Evolutionary conservation across 768 basidiomycete species (phyloP).

Genomic region (Nidularia pulvinata): DNA sequence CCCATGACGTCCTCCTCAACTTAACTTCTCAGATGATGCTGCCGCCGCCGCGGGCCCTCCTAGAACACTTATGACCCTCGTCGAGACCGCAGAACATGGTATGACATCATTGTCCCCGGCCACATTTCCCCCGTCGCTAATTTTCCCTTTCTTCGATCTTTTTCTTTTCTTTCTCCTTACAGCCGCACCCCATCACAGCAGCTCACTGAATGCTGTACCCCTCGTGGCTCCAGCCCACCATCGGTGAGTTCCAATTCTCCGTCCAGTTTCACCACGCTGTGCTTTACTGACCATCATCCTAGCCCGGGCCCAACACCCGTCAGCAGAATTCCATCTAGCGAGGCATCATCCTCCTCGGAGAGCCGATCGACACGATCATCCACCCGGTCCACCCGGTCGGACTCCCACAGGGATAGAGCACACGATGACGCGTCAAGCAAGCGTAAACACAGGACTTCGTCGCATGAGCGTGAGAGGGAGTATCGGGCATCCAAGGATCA

Average conservation of each 20-base stretch:
- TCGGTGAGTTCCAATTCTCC: too few relatives aligned
- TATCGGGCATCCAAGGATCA: too few relatives aligned
- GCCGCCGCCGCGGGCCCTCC: background rate
- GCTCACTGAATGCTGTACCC: background rate
- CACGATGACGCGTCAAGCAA: constrained; percentile 4
- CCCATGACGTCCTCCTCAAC: too few relatives aligned
- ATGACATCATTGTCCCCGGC: background rate
- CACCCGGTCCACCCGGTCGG: background rate
- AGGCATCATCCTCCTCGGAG: background rate
- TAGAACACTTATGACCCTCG: constrained; percentile 5
- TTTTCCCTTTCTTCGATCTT: background rate
- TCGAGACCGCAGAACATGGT: constrained; percentile 2
- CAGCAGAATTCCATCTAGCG: background rate
- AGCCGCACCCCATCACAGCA: background rate
- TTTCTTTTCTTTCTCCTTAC: background rate
- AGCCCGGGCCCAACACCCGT: background rate
- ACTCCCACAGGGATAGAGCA: background rate
- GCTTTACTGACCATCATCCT: background rate
- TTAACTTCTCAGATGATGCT: too few relatives aligned
- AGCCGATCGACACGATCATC: background rate
- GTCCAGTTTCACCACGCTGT: too few relatives aligned
- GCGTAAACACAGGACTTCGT: background rate
- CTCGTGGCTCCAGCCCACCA: background rate
- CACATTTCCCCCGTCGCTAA: background rate
- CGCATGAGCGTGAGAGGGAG: background rate